Evolutionary conservation across 2,329 filamentous ascomycete species (phyloP).

Genomic region (Fusarium sterilihyphosum): DNA sequence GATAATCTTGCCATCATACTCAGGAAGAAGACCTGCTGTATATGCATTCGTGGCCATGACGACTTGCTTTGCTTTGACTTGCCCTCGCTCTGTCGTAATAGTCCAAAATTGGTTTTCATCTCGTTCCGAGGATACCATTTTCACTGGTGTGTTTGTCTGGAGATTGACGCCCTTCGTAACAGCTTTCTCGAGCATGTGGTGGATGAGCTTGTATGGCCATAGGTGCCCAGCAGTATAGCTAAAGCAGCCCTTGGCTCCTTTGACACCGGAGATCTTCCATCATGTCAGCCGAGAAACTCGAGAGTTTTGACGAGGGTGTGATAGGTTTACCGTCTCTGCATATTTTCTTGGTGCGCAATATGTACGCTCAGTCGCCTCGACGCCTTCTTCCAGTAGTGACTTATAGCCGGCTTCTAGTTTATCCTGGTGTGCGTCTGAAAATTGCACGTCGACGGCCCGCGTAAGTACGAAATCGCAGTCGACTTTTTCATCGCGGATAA

Average conservation of each 20-base stretch:
- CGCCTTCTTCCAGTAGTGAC: too few species aligned
- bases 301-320: too few species aligned
- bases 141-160: constrained; percentile 43
- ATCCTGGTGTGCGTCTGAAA: too few species aligned
- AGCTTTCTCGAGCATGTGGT: constrained; percentile 37
- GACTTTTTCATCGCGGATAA: too few species aligned
- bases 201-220: constrained; percentile 49
- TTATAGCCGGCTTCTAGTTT: too few species aligned
- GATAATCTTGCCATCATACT: constrained; percentile 68
- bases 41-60: neutral
- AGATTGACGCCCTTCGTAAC: constrained; percentile 39
- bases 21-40: neutral
- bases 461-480: too few species aligned
- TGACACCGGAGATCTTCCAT: constrained; percentile 35
- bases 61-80: constrained; percentile 46
- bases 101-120: constrained; percentile 24
- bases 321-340: too few species aligned
- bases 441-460: too few species aligned
- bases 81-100: constrained; percentile 49
- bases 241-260: constrained; percentile 48
- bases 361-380: too few species aligned
- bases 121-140: neutral
- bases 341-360: too few species aligned
- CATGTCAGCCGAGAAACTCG: too few species aligned
- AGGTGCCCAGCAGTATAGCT: constrained; percentile 44